A percentile compares a stretch with the other conserved stretches of the same genome.
Evolutionary conservation across 140 eudicot genomes (phyloP).

Genomic region (Oenanthe javanica): DNA sequence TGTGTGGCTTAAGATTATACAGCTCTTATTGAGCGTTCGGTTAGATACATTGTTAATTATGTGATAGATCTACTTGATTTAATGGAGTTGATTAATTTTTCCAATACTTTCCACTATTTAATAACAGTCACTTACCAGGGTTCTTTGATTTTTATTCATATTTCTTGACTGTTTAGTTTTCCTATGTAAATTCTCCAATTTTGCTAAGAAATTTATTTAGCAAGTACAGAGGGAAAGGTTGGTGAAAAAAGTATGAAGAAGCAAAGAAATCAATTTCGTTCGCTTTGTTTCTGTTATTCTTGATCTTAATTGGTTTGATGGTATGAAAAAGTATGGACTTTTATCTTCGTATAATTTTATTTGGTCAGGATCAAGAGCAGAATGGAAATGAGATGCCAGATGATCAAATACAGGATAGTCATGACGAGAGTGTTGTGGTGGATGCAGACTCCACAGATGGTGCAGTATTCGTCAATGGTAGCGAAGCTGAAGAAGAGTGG

Average conservation of each 20-base stretch:
- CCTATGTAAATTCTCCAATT: background rate
- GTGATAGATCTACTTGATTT: background rate
- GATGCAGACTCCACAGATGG: constrained; percentile 92
- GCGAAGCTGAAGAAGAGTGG: constrained; percentile 94
- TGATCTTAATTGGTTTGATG: background rate
- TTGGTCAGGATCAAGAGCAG: constrained; percentile 42
- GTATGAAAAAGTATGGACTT: too few species aligned
- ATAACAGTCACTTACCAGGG: too few species aligned
- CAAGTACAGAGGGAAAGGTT: background rate
- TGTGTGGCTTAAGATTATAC: background rate
- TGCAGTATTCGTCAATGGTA: constrained; percentile 83
- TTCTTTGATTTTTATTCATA: too few species aligned
- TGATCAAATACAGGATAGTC: constrained; percentile 32
- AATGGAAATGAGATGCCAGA: constrained; percentile 39
- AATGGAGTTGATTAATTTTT: background rate
- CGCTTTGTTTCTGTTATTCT: background rate
- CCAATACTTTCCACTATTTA: background rate
- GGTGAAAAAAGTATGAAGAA: constrained; percentile 34
- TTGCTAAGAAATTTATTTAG: background rate
- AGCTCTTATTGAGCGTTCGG: background rate
- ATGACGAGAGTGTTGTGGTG: constrained; percentile 64
- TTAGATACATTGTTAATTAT: background rate
- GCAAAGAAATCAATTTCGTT: too few species aligned
- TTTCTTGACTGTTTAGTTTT: too few species aligned
- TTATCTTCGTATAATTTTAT: background rate